A percentile compares a stretch with the other conserved stretches of the same genome.
Evolutionary conservation across 441 rosid genomes (phyloP).

Genomic region (Populus hybrid): DNA sequence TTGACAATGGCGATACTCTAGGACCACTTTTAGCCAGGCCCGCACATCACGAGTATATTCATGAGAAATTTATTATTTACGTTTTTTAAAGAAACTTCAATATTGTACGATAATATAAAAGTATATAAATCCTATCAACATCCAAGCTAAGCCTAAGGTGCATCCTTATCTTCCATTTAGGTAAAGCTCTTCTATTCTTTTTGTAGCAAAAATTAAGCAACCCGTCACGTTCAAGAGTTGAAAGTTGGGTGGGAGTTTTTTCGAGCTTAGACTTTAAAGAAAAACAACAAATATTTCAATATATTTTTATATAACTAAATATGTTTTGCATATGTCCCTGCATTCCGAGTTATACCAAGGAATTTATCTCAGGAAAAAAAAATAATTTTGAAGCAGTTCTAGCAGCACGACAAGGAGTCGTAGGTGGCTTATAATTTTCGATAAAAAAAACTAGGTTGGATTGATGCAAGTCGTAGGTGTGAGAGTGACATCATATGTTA

Average conservation of each 20-base stretch:
- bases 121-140: background rate
- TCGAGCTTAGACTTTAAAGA: no score
- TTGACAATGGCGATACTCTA: background rate
- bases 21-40: background rate
- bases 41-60: background rate
- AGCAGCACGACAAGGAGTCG: background rate
- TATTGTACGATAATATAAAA: background rate
- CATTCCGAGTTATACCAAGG: background rate
- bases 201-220: background rate
- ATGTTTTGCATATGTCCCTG: background rate
- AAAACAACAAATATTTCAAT: background rate
- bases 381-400: no score
- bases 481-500: no score
- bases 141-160: background rate
- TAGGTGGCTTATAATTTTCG: background rate
- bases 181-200: no score
- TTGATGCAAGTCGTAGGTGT: no score
- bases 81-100: no score
- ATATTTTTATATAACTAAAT: no score
- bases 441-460: no score
- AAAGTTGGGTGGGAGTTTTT: background rate
- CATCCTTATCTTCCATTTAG: background rate
- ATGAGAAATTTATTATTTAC: background rate
- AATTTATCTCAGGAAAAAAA: background rate
- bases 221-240: background rate